These are phyloP conservation scores for Byssoonygena ceratinophila DNA, from an alignment of 2,329 filamentous ascomycete species.

Conservation along the genomic window DNA sequence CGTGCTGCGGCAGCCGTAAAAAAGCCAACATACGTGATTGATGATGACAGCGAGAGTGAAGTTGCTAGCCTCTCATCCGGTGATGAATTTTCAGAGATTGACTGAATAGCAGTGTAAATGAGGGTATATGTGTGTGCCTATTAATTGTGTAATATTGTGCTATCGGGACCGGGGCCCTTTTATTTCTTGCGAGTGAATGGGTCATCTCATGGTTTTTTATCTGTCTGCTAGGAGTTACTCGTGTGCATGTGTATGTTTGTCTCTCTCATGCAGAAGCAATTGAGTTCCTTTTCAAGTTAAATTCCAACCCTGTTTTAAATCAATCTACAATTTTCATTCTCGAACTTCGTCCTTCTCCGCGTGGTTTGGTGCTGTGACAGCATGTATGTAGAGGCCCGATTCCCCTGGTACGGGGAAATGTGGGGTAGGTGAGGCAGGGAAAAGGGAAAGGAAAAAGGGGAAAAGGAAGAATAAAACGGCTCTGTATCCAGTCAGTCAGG, in stretches of 20 bases:
- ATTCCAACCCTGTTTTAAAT: no score
- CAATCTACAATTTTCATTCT: no score
- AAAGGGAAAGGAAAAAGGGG: no score
- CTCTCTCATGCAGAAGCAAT: no score
- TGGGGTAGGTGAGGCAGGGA: neutral
- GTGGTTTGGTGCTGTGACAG: neutral
- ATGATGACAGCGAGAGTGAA: constrained; percentile 31
- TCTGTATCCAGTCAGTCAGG: no score
- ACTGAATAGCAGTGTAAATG: constrained; percentile 6
- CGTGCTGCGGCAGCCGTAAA: constrained; percentile 34
- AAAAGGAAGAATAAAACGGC: no score
- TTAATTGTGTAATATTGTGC: neutral
- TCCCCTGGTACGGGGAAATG: neutral
- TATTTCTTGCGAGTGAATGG: neutral
- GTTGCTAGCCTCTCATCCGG: constrained; percentile 24
- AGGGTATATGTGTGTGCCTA: neutral
- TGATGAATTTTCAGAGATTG: constrained; percentile 31
- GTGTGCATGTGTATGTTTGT: no score
- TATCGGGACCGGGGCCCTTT: neutral
- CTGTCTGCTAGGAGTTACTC: no score
- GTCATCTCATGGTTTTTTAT: no score
- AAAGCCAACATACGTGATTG: constrained; percentile 34
- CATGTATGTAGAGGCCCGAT: neutral
- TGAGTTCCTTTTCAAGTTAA: no score
- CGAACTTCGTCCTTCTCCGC: no score